phyloP scores from a whole-genome alignment of 441 rosid genomes.

The Gossypium laxum region DNA sequence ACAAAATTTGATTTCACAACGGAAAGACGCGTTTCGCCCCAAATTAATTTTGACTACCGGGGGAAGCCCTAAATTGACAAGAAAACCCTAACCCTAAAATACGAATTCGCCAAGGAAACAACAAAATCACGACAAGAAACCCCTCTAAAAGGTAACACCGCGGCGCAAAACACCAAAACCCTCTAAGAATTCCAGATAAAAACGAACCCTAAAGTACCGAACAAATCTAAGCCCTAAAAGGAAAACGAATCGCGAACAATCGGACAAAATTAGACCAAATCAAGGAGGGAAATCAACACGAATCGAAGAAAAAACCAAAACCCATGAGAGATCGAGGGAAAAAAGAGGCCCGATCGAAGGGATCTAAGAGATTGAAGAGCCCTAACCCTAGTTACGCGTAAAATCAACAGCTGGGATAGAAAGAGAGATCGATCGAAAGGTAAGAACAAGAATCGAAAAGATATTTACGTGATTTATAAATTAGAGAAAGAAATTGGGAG shows the following conservation, averaged over 20 bases:
- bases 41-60: slow-evolving; percentile 15
- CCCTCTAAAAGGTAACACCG: slow-evolving; percentile 1
- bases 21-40: slow-evolving; percentile 13
- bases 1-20: not conserved
- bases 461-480: slow-evolving; percentile 24
- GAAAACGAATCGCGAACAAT: slow-evolving; percentile 13
- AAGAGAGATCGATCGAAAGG: slow-evolving; percentile 16
- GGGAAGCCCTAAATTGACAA: slow-evolving; percentile 19
- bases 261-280: slow-evolving; percentile 22
- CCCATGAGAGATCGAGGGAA: slow-evolving; percentile 8
- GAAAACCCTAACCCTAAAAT: slow-evolving; percentile 62
- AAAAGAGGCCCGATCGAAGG: not conserved
- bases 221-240: slow-evolving; percentile 23
- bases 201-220: slow-evolving; percentile 16
- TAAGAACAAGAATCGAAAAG: slow-evolving; percentile 13
- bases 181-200: slow-evolving; percentile 29
- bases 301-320: not conserved
- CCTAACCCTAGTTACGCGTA: slow-evolving; percentile 34
- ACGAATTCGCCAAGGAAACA: slow-evolving; percentile 14
- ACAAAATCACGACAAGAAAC: slow-evolving; percentile 16
- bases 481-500: slow-evolving; percentile 11
- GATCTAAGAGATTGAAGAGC: slow-evolving; percentile 25
- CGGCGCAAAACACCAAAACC: slow-evolving; percentile 20
- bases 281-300: not conserved
- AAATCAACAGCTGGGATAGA: not conserved